Percentiles rank a stretch among this genome's conserved stretches.
Conservation (phyloP, 768 basidiomycete genomes). For the Termitomyces sp. region DNA sequence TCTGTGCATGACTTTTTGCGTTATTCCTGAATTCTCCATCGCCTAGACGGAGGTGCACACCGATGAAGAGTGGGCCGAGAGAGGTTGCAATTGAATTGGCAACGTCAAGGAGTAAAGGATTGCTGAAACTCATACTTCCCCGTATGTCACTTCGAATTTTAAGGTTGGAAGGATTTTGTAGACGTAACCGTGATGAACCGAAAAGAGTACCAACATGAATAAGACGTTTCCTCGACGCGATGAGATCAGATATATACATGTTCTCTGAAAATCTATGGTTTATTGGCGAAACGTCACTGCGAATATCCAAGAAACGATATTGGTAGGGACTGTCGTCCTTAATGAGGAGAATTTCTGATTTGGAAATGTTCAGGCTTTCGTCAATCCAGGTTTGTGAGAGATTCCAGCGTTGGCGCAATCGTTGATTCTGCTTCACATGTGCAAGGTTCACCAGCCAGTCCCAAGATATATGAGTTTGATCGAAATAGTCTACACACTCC, state of each 20-base stretch:
- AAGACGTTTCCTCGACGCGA: conserved; percentile 37
- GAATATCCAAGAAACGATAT: conserved; percentile 54
- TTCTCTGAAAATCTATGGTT: conserved; percentile 36
- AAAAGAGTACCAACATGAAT: conserved; percentile 73
- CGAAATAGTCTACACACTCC: conserved; percentile 58
- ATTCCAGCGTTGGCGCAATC: conserved; percentile 45
- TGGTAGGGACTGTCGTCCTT: conserved; percentile 55
- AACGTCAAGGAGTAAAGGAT: conserved; percentile 37
- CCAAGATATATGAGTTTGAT: conserved; percentile 67
- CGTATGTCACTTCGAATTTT: conserved; percentile 44
- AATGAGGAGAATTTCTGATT: conserved; percentile 40
- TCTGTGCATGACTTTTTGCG: conserved; percentile 34
- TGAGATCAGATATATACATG: conserved; percentile 39
- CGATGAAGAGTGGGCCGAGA: conserved; percentile 49
- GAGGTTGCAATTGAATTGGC: conserved; percentile 37
- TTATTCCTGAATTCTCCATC: conserved; percentile 56
- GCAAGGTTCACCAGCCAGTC: conserved; percentile 59
- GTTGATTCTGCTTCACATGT: conserved; percentile 28
- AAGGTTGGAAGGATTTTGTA: conserved; percentile 35
- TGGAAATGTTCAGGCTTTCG: conserved; percentile 29
- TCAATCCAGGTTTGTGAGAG: conserved; percentile 44
- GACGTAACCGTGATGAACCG: conserved; percentile 63
- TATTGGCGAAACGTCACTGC: conserved; percentile 16
- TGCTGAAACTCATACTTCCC: conserved; percentile 50
- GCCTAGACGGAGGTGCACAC: conserved; percentile 62